Base-by-base conservation (phyloP, 2,329 filamentous ascomycete species). In the Sarocladiaceae sp. region DNA sequence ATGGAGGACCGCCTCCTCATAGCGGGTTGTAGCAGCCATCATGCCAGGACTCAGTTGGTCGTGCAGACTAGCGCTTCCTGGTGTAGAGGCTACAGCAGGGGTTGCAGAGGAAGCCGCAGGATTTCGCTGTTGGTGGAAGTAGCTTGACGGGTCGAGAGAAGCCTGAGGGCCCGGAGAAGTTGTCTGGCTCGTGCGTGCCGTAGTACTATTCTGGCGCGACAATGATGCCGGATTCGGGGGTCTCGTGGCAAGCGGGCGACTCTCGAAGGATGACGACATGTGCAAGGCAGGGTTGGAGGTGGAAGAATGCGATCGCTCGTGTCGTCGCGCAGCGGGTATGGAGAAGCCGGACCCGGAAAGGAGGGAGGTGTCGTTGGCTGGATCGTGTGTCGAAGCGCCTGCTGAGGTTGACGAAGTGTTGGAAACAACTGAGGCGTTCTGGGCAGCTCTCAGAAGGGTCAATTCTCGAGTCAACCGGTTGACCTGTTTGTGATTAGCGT, bases 381-480 rank as follows among this genome's bases (percentile, higher is more conserved):
- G 57, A 41, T 76, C 75, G 52, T 70, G 65, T 29, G 65, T 67
- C 15, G 74, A 71, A 46, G 72, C 71, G 45, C 71, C 71, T 21
- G 76, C 68, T 1, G 76, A 80, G 3, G 73, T 72, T 1, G 79
- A 83, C 3, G 80, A 83, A n/a, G 77, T 62, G 56, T 82, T 83
- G 34, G 80, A 83, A 4, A 72, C 77, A 23, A 81, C 78, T 0
- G 80, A 83, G 6, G 79, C 78, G 55, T 83, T 83, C 47, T 83
- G 78, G 19, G 78, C 76, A 23, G 77, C 74, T 45, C 90, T 85
- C n/a, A 97, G 80, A 43, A 88, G 73, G 13, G 84, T 83, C 27
- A 97, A 80, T 61, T 97, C 91, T 46, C 91, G 85, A 1, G 88
- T 95, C 24, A 97, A 74, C 26, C 91, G 88, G 67, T 97, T 97